These are phyloP conservation scores for Lophiotrema nucula DNA, from an alignment of 495 filamentous ascomycete species.

Conservation along the genomic window DNA sequence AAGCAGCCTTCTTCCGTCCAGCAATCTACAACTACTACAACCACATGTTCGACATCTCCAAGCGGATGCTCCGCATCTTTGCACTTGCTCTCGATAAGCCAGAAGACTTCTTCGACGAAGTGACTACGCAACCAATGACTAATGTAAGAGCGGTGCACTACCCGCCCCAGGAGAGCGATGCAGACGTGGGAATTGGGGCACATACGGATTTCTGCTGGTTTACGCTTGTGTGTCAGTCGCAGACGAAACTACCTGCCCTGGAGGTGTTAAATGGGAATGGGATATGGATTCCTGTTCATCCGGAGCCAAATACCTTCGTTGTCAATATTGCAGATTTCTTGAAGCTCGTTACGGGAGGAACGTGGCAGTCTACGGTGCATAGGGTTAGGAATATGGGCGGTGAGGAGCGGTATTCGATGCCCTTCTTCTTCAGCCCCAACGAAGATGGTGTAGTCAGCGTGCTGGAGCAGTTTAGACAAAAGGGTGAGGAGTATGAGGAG, in stretches of 20 bases:
- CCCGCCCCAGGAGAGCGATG: constrained; percentile 13
- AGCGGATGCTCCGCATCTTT: constrained; percentile 19
- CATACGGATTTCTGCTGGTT: constrained; percentile 33
- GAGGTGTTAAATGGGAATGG: constrained; percentile 53
- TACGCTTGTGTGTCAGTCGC: constrained; percentile 38
- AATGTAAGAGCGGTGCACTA: constrained; percentile 24
- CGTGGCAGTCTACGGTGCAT: constrained; percentile 21
- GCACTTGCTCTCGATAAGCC: constrained; percentile 17
- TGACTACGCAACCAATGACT: constrained; percentile 16
- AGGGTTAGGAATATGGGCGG: constrained; percentile 21
- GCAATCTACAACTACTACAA: constrained; percentile 25
- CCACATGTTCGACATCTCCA: constrained; percentile 9
- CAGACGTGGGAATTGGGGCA: constrained; percentile 21
- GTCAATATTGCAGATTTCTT: constrained; percentile 26
- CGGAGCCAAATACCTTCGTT: constrained; percentile 44
- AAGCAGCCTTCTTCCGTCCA: constrained; percentile 13
- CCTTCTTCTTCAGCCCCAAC: constrained; percentile 26
- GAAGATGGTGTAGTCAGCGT: constrained; percentile 11
- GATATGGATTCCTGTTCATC: constrained; percentile 46
- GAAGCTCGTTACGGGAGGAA: constrained; percentile 16
- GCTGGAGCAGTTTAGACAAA: constrained; percentile 6
- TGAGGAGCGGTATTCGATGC: constrained; percentile 23
- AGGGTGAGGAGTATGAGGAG: constrained; percentile 11
- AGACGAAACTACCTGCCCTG: constrained; percentile 41
- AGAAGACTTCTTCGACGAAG: constrained; percentile 17